Conservation (phyloP, 1,284 basidiomycete genomes). For the Trametes versicolor region DNA sequence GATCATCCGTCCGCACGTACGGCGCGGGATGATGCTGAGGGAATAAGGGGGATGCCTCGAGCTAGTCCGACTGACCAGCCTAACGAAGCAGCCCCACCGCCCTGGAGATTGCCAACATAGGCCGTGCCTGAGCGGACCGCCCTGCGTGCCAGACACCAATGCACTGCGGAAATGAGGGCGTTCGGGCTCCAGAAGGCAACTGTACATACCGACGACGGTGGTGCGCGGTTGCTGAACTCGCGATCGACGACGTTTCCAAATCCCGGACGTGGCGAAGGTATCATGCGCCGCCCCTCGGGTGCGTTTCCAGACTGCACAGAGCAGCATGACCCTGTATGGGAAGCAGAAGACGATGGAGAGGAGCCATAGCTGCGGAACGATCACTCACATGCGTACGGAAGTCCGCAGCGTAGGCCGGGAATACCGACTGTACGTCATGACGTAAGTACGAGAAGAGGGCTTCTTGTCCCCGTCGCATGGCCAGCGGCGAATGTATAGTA, state of each 20-base stretch:
- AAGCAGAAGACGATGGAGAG: slow-evolving; percentile 22
- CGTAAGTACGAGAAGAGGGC: slow-evolving; percentile 16
- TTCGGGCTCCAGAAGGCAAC: slow-evolving; percentile 1
- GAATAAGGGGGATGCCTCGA: slow-evolving; percentile 22
- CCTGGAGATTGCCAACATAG: slow-evolving; percentile 14
- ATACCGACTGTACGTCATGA: slow-evolving; percentile 12
- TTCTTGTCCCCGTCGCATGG: slow-evolving; percentile 10
- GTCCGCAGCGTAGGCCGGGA: slow-evolving; percentile 12
- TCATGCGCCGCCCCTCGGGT: slow-evolving; percentile 17
- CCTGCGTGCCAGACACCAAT: slow-evolving; percentile 7
- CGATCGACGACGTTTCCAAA: slow-evolving; percentile 10
- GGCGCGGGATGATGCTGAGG: slow-evolving; percentile 18
- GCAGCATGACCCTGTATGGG: slow-evolving; percentile 21
- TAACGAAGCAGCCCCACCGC: slow-evolving; percentile 16
- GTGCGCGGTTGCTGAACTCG: slow-evolving; percentile 10
- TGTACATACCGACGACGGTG: not conserved
- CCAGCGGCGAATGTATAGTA: slow-evolving; percentile 9
- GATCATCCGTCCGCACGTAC: slow-evolving; percentile 16
- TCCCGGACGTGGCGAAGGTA: slow-evolving; percentile 5
- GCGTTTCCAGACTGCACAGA: slow-evolving; percentile 2
- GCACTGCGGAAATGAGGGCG: slow-evolving; percentile 11
- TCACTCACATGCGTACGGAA: slow-evolving; percentile 21
- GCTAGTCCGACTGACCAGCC: slow-evolving; percentile 22
- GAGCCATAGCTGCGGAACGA: slow-evolving; percentile 22
- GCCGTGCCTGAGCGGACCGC: slow-evolving; percentile 24